These are phyloP conservation scores for Prosopis cineraria DNA, from an alignment of 306 rosid genomes.

Conservation along the genomic window DNA sequence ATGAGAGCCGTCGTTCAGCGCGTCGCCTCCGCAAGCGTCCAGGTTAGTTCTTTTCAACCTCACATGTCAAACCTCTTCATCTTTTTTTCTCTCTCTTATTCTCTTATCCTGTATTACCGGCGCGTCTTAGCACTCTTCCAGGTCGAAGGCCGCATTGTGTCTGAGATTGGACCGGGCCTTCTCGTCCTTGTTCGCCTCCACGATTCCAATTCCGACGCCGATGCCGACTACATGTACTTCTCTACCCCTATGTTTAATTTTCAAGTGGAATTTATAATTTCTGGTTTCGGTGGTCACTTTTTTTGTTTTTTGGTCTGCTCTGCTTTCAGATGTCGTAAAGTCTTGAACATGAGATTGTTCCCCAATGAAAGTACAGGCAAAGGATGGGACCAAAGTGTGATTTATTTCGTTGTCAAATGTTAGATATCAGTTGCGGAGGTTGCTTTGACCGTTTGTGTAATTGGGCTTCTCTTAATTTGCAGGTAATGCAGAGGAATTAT, in stretches of 20 bases:
- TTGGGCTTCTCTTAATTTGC: constrained; percentile 27
- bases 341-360: constrained; percentile 88
- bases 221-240: constrained; percentile 79
- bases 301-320: neutral
- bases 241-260: neutral
- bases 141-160: constrained; percentile 77
- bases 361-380: constrained; percentile 67
- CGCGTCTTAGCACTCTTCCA: constrained; percentile 34
- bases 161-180: constrained; percentile 93
- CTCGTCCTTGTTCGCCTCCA: constrained; percentile 87
- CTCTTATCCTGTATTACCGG: constrained; percentile 11
- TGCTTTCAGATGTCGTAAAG: constrained; percentile 76
- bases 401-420: neutral
- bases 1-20: constrained; percentile 95
- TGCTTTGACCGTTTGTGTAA: neutral
- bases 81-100: neutral
- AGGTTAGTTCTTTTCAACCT: constrained; percentile 40
- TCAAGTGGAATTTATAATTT: neutral
- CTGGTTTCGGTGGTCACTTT: neutral
- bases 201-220: constrained; percentile 74
- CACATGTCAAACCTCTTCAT: neutral
- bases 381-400: constrained; percentile 87
- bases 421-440: neutral
- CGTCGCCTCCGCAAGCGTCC: constrained; percentile 85
- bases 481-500: constrained; percentile 81